phyloP scores from a whole-genome alignment of 2,329 filamentous ascomycete genomes.

The Talaromyces sp. region DNA sequence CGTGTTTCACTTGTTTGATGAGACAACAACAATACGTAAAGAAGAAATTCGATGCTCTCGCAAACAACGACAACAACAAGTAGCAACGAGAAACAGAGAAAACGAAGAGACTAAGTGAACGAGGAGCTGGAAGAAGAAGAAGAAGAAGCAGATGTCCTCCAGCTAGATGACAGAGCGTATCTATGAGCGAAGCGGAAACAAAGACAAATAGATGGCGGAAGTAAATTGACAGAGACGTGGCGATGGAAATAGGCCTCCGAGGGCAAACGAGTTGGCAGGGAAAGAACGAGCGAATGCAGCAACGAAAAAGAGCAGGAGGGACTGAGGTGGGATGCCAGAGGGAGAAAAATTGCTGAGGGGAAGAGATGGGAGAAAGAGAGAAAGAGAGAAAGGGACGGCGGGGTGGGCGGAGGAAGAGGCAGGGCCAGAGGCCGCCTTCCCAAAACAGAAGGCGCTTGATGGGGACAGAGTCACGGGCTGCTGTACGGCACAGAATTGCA shows the following conservation, averaged over 20 bases:
- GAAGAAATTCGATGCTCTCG: not conserved
- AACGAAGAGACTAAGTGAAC: not conserved
- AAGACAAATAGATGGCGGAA: conserved; percentile 10
- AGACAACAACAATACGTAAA: not conserved
- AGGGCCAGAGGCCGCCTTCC: not conserved
- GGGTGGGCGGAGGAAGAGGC: not conserved
- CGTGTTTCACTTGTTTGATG: not conserved
- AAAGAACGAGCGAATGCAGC: conserved; percentile 8
- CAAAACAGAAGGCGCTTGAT: not conserved
- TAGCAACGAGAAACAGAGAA: not conserved
- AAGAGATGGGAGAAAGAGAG: conserved; percentile 3
- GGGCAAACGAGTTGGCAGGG: conserved; percentile 4
- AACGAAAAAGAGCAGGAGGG: conserved; percentile 3
- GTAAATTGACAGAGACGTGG: conserved; percentile 7
- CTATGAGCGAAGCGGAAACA: conserved; percentile 6
- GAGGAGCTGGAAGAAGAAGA: conserved; percentile 8
- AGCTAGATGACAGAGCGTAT: conserved; percentile 10
- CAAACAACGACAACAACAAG: not conserved
- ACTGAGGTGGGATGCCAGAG: not conserved
- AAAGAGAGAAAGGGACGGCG: not conserved
- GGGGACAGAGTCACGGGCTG: not conserved
- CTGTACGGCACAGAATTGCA: not conserved
- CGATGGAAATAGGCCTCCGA: not conserved
- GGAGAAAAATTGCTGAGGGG: not conserved
- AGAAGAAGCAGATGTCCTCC: conserved; percentile 10